Base-by-base conservation (phyloP, 352 stramenopile genomes). In the Globisporangium abappressorium region DNA sequence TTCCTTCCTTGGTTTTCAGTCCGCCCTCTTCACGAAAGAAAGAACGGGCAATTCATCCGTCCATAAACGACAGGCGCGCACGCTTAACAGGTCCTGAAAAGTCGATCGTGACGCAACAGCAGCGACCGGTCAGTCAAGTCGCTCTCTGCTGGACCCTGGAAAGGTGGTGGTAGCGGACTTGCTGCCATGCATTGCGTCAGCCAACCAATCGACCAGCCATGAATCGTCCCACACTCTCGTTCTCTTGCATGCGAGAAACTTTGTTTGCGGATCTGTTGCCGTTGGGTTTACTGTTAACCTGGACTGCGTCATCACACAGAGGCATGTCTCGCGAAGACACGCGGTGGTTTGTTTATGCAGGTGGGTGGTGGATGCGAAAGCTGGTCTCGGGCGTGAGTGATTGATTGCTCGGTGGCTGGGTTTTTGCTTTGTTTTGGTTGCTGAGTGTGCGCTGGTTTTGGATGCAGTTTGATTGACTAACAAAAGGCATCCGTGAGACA, bases 1-100 rank as follows among this genome's bases (percentile, higher is more conserved):
- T 56, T 5, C 12, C n/a, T 56, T 56, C 49, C 2, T 56, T 30
- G 18, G 8, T 18, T 24, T 14, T 15, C 49, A 56, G 49, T 56
- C 49, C 49, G 49, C 49, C 49, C 49, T 56, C 49, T 33, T 22
- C 49, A 33, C 49, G 49, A 56, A 56, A 56, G 49, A 56, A 56
- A 56, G 49, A 49, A n/a, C 41, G 41, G 41, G 38, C 15, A 14
- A 43, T 15, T 43, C 36, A 43, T 43, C 36, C 11, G 38, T n/a
- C 41, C 41, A 49, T 49, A 49, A n/a, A n/a, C 41, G 41, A 49
- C 41, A 49, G 14, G 15, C 41, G 15, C 41, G 15, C 41, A 15
- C 41, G 41, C 41, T 49, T 49, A 49, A 49, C 41, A n/a, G 14
- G 41, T 18, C 41, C 14, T 18, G 12, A 20, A 47, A 47, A 43